phyloP scores from a whole-genome alignment of 192 early-diverging fungal species.

The Coemansia sp. region DNA sequence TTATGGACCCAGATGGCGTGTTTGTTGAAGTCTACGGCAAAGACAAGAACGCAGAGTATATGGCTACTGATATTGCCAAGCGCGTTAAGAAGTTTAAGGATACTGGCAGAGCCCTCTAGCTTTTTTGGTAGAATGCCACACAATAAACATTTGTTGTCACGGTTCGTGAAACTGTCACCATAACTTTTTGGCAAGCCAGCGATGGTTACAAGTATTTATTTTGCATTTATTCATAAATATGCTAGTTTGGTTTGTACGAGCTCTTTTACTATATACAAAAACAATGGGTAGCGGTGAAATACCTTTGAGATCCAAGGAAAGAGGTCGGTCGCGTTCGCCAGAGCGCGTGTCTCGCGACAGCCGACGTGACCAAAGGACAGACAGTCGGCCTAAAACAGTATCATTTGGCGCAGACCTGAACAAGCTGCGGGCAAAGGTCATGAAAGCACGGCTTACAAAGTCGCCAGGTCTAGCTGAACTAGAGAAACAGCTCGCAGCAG shows the following conservation, averaged over 20 bases:
- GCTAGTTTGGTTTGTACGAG: not conserved
- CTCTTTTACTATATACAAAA: not conserved
- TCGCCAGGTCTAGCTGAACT: constrained; percentile 60
- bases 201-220: not conserved
- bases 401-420: constrained; percentile 65
- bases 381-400: not conserved
- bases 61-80: constrained; percentile 39
- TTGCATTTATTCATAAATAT: not conserved
- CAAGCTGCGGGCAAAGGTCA: constrained; percentile 74
- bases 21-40: constrained; percentile 92
- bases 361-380: not conserved
- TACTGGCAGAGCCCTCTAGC: constrained; percentile 7
- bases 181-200: no score
- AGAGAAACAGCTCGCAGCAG: constrained; percentile 69
- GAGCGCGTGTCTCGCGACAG: not conserved
- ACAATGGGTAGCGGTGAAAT: not conserved
- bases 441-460: constrained; percentile 78
- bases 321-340: constrained; percentile 6
- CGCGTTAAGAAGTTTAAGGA: constrained; percentile 1
- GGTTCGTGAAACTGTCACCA: not conserved
- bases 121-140: not conserved
- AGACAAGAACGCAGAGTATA: constrained; percentile 53
- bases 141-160: not conserved
- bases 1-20: constrained; percentile 87
- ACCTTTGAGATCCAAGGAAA: not conserved